Evolutionary conservation across 148 eudicot species (phyloP), one percentile per base, ranked within the genome.

Genomic region (Silene uniflora): DNA sequence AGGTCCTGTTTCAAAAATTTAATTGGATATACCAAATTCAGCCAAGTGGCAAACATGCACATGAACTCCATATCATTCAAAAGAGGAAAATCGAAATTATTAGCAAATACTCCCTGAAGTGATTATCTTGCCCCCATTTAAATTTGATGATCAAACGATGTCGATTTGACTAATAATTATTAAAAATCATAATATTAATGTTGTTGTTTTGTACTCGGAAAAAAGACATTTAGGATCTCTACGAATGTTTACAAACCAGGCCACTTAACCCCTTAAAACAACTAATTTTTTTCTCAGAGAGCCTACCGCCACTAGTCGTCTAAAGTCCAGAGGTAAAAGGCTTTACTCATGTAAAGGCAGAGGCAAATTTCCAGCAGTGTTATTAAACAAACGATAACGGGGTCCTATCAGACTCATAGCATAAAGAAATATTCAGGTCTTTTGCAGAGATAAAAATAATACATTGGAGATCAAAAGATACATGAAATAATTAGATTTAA

Each of bases 1-100:
- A 75, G 54, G 32, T 79, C 90, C 99, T 95, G 78, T 39, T 77
- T 58, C 52, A 59, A 62, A 29, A 46, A 16, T 47, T 64, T 27
- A 5, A 16, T 22, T 55, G 8, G 46, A 63, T 39, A 73, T 10
- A 58, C 10, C 46, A 76, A 59, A 72, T 21, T 32, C 25, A 66
- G 74, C 62, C 9, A 23, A 27, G 32, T 44, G 47, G 72, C 19
- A 61, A 35, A 21, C 22, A 62, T 23, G 67, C 35, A 67, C 13
- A 73, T 22, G 25, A 7, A 72, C 18, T 62, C 35, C 32, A 52
- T n/a, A 27, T 19, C 13, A 58, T 46, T 3, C 24, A 27, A 63
- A 75, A 27, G 17, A 22, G 5, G 62, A 75, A 19, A 23, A 16
- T 0, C 16, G n/a, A 7, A 46, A 63, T 16, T 69, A 11, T 35